A percentile compares a stretch with the other conserved stretches of the same genome.
Evolutionary conservation across 352 stramenopile species (phyloP).

Genomic region (Globisporangium carolinianum): DNA sequence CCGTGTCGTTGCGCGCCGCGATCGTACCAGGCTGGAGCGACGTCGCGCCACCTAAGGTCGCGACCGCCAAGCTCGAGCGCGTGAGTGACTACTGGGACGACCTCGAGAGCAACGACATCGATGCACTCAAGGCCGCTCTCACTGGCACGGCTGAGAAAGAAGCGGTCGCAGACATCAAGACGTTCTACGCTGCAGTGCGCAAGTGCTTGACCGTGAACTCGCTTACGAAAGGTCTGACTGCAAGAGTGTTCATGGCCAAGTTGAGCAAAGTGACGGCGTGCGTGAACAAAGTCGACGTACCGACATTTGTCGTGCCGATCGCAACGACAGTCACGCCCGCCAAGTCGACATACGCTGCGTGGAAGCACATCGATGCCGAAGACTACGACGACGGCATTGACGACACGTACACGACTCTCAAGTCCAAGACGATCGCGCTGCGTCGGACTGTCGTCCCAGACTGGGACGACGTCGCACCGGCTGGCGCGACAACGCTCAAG

Average conservation of each 20-base stretch:
- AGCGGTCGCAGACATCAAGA: neutral
- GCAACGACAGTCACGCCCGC: neutral
- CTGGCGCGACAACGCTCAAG: constrained; percentile 2
- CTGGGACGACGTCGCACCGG: constrained; percentile 6
- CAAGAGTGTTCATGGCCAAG: neutral
- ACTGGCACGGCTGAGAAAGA: neutral
- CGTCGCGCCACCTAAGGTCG: neutral
- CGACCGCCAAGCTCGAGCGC: neutral
- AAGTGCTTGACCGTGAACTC: constrained; percentile 1
- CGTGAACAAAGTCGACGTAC: neutral
- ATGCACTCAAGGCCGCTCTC: neutral
- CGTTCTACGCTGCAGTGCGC: neutral
- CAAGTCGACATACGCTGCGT: neutral
- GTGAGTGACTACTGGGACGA: neutral
- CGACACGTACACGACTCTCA: neutral
- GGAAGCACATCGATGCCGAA: neutral
- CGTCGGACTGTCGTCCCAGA: constrained; percentile 3
- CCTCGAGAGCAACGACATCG: neutral
- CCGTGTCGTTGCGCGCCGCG: neutral
- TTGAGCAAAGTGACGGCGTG: neutral
- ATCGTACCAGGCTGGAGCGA: constrained; percentile 3
- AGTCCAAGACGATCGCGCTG: constrained; percentile 6
- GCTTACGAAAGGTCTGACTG: neutral
- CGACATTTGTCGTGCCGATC: neutral
- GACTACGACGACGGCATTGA: constrained; percentile 1